phyloP scores from a whole-genome alignment of 129 eudicot genomes.

The Arctium minus region DNA sequence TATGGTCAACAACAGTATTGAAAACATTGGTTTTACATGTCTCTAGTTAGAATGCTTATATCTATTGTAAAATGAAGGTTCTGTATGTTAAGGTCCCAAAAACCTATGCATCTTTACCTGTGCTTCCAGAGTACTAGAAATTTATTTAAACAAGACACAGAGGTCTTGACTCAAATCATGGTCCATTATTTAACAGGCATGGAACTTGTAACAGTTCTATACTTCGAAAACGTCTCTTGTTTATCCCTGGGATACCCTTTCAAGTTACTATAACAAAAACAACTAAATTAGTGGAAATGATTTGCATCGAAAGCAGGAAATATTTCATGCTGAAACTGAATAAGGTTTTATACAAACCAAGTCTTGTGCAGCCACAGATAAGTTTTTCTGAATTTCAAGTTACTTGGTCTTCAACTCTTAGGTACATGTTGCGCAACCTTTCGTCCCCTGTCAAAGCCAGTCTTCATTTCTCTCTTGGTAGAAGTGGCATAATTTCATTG shows the following conservation, averaged over 20 bases:
- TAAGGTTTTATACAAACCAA: neutral
- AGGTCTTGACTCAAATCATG: neutral
- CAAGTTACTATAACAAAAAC: neutral
- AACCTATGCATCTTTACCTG: neutral
- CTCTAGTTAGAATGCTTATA: neutral
- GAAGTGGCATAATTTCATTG: conserved; percentile 80
- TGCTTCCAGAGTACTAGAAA: neutral
- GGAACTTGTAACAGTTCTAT: neutral
- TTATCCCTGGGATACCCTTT: neutral
- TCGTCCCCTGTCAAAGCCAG: conserved; percentile 93
- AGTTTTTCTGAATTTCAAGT: neutral
- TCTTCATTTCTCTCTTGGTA: conserved; percentile 87
- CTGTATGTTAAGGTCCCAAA: neutral
- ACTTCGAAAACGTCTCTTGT: neutral
- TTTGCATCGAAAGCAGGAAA: neutral
- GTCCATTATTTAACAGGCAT: neutral
- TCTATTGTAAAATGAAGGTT: neutral
- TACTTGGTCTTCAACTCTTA: conserved; percentile 17
- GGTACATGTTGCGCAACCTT: conserved; percentile 84
- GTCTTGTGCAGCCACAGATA: neutral
- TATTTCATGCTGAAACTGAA: neutral
- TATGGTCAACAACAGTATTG: neutral
- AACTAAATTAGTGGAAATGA: neutral
- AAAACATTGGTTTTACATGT: neutral
- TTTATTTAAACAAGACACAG: neutral